Evolutionary conservation across 371 early-diverging fungal genomes (phyloP), one percentile per base, ranked within the genome.

Genomic region (Mortierella sp.): DNA sequence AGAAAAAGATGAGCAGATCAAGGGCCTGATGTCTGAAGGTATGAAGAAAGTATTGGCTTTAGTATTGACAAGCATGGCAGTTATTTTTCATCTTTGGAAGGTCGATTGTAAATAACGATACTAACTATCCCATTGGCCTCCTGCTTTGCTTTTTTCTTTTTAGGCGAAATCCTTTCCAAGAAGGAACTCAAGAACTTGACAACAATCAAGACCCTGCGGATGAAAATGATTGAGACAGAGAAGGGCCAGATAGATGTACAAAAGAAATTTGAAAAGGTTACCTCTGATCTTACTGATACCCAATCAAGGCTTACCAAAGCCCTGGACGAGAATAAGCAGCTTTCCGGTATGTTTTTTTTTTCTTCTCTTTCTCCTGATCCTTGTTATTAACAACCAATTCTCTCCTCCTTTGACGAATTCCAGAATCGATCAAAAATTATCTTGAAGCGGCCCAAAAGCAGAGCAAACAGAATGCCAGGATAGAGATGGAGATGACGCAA

Each of bases 151-250:
- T 21, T 45, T 23, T 5, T 37, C 28, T 23, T 53, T 44, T 30
- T 63, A 88, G 94, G 96, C 18, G 94, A 95, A 71, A 84, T 89
- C 55, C 85, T 94, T 56, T 93, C 95, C 15, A 92, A 94, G 62
- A 89, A 86, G 29, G 95, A 95, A 68, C 80, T 95, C 28, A 93
- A 92, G 60, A 84, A 90, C 26, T 81, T 88, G 5, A 92, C 87
- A 48, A 86, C 86, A 0, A 89, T 94, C 71, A 95, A 96, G 68
- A 88, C 89, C 57, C 79, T 94, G 30, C 84, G 94, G 43, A 81
- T 84, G 0, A 92, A 93, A 66, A 88, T 88, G 67, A 73, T 81
- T 16, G 92, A 91, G n/a, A 58, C 75, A 1, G 94, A 93, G 7
- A 91, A 89, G 61, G 64, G 75, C 5, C 59, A 88, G 12, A 62